These are phyloP conservation scores for Nidularia sp. DNA, from an alignment of 768 basidiomycete genomes.

Conservation along the genomic window DNA sequence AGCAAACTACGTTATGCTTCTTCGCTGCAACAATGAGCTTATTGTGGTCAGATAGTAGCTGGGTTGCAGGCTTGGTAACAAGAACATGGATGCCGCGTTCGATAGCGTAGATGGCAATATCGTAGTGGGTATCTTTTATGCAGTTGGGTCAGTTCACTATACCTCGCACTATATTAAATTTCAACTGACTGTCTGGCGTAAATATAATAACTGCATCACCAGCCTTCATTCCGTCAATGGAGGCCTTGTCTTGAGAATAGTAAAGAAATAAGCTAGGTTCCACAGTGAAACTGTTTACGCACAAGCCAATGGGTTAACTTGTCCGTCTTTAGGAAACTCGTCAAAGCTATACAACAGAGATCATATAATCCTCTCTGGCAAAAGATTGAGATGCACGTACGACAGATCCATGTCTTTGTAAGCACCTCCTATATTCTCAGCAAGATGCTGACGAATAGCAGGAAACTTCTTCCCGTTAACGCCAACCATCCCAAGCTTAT, in stretches of 20 bases:
- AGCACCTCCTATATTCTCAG: conserved; percentile 75
- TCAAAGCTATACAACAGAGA: conserved; percentile 50
- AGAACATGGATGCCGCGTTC: conserved; percentile 84
- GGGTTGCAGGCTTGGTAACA: conserved; percentile 90
- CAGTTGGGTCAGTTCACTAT: no score
- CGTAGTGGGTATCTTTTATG: conserved; percentile 69
- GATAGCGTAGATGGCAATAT: conserved; percentile 83
- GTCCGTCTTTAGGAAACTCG: conserved; percentile 68
- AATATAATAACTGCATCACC: conserved; percentile 93
- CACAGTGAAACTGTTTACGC: conserved; percentile 20
- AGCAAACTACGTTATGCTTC: conserved; percentile 79
- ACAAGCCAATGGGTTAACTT: conserved; percentile 81
- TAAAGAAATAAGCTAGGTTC: not conserved
- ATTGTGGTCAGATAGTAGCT: conserved; percentile 79
- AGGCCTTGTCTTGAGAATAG: conserved; percentile 62
- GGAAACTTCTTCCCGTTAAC: conserved; percentile 88
- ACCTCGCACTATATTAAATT: no score
- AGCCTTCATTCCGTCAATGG: conserved; percentile 71
- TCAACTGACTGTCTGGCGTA: conserved; percentile 77
- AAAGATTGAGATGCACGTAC: conserved; percentile 33
- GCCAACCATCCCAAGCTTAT: conserved; percentile 81
- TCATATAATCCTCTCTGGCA: not conserved
- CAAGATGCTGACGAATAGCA: conserved; percentile 74
- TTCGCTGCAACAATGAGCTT: conserved; percentile 72
- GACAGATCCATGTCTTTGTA: conserved; percentile 87